These are phyloP conservation scores for Magnolia kwangsiensis DNA, from an alignment of 164 flowering plant species.

Conservation along the genomic window DNA sequence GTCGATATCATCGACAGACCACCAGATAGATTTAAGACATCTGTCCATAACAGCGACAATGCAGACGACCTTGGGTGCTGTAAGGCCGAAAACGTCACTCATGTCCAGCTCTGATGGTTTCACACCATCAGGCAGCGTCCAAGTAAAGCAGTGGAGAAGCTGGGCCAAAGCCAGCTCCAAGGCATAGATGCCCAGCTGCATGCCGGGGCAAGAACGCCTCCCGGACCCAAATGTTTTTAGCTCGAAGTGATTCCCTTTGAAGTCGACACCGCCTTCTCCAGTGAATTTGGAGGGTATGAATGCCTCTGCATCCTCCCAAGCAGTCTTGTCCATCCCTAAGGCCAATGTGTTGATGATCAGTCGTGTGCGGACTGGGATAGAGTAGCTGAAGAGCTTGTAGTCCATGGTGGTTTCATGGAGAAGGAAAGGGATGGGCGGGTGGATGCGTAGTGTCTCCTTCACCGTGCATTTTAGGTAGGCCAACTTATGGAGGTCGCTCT, in stretches of 20 bases:
- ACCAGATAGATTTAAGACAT: too few species aligned
- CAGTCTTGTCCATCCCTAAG: constrained; percentile 46
- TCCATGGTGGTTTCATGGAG: constrained; percentile 73
- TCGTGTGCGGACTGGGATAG: constrained; percentile 51
- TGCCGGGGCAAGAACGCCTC: constrained; percentile 81
- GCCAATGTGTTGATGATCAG: constrained; percentile 73
- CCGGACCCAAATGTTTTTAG: constrained; percentile 88
- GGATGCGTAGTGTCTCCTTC: constrained; percentile 69
- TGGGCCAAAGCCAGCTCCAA: constrained; percentile 63
- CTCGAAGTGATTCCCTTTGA: constrained; percentile 67
- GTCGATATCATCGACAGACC: too few species aligned
- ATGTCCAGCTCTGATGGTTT: constrained; percentile 72
- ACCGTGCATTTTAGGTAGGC: constrained; percentile 43
- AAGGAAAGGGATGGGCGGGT: constrained; percentile 84
- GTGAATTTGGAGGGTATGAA: constrained; percentile 58
- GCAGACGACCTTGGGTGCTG: constrained; percentile 62
- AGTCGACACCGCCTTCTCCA: constrained; percentile 44
- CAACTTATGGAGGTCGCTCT: constrained; percentile 56
- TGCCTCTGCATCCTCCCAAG: constrained; percentile 61
- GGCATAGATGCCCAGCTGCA: constrained; percentile 72
- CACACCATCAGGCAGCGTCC: constrained; percentile 85
- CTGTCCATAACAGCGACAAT: too few species aligned
- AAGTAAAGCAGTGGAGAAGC: constrained; percentile 61
- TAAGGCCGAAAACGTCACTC: constrained; percentile 74
- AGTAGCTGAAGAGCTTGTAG: constrained; percentile 55